Conservation (phyloP, 2,329 filamentous ascomycete species). For the Verticillium klebahnii region DNA sequence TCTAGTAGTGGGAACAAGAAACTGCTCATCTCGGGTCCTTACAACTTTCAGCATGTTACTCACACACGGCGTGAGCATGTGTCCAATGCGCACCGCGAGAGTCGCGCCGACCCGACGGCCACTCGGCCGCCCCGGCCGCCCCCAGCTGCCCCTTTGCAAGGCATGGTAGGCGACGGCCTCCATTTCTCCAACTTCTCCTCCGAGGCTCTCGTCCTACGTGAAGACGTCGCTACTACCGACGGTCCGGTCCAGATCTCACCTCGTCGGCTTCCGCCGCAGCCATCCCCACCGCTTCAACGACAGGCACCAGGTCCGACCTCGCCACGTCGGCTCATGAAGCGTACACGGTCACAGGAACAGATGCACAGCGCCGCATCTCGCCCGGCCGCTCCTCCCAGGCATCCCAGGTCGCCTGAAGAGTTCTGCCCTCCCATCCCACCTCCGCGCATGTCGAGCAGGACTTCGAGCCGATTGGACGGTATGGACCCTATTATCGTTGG, state of each 20-base stretch:
- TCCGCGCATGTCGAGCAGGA: conserved; percentile 51
- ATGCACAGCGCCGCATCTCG: conserved; percentile 42
- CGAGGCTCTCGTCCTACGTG: conserved; percentile 26
- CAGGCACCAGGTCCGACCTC: neutral
- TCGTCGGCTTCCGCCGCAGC: conserved; percentile 5
- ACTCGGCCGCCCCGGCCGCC: conserved; percentile 31
- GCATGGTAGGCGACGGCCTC: conserved; percentile 33
- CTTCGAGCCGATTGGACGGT: conserved; percentile 39
- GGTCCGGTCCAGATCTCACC: neutral
- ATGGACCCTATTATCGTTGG: conserved; percentile 30
- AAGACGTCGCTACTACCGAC: conserved; percentile 4
- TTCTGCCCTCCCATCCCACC: conserved; percentile 40
- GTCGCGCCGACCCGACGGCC: conserved; percentile 36
- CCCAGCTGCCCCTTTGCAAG: conserved; percentile 27
- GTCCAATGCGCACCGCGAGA: conserved; percentile 32
- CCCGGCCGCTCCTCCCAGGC: conserved; percentile 31
- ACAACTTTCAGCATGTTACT: conserved; percentile 63
- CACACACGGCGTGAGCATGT: conserved; percentile 50
- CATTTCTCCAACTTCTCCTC: conserved; percentile 46
- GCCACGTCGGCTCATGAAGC: conserved; percentile 33
- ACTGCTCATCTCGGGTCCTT: conserved; percentile 56
- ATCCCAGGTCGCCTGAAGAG: conserved; percentile 38
- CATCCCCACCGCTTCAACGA: neutral
- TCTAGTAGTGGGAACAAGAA: conserved; percentile 28
- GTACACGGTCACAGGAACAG: conserved; percentile 45